Base-by-base conservation (phyloP, 768 basidiomycete genomes). In the Hygrocybe coccinea region DNA sequence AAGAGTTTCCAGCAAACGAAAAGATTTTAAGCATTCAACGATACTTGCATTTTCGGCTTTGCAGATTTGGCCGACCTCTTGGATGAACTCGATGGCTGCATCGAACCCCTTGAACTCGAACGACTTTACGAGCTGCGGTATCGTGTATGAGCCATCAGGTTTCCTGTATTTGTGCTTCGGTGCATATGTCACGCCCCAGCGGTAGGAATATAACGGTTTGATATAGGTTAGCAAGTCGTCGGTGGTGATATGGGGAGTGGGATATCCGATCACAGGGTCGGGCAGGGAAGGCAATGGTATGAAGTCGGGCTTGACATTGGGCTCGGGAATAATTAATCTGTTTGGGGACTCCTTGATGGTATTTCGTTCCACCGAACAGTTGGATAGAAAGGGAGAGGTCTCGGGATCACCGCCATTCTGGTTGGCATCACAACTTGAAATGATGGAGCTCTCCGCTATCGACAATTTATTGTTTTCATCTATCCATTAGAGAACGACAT, bases 221-320 rank as follows among this genome's bases (percentile, higher is more conserved):
- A 80, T 55, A 38, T 64, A 76, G 17, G 54, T 51, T 22, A 67
- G 62, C 11, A 75, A 56, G 12, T 78, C 73, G 1, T 56, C 46
- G 15, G 66, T 61, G 14, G 36, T 44, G 52, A 79, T 63, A 58
- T 73, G 72, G 34, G 67, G 67, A 5, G 72, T 72, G 22, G 72
- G 70, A 47, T 65, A 74, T 37, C 52, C 17, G 9, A 9, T 11
- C 10, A 44, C 43, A 0, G 2, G 44, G 1, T 55, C 46, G 19
- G 74, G 69, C 46, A 68, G 43, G 10, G 33, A 52, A 10, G 71
- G 66, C 17, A 69, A 3, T 33, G 38, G n/a, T 29, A n/a, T 43
- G 17, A 43, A 48, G 44, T 36, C 21, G 47, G 33, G 34, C 3
- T 21, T 8, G 29, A 29, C n/a, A n/a, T n/a, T n/a, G n/a, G n/a